These are phyloP conservation scores for Macrocybe gigantea DNA, from an alignment of 768 basidiomycete species.

Conservation along the genomic window DNA sequence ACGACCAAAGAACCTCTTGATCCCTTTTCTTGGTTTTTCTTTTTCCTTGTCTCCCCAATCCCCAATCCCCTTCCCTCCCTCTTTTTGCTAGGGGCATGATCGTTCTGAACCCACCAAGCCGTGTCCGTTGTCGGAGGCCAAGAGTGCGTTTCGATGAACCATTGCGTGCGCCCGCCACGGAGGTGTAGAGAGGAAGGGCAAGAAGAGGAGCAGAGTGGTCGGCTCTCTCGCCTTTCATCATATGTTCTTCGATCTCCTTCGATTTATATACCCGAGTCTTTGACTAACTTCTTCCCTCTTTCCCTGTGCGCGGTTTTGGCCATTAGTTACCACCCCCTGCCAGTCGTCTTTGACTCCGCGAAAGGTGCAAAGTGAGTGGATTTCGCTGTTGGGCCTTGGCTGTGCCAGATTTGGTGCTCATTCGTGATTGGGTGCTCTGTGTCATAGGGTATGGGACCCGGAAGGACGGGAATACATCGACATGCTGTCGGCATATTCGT, in stretches of 20 bases:
- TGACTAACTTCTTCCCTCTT: constrained; percentile 17
- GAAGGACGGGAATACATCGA: constrained; percentile 97
- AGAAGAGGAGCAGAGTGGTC: neutral
- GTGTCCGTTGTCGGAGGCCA: no score
- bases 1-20: constrained; percentile 6
- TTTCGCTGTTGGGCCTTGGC: constrained; percentile 26
- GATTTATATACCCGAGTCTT: constrained; percentile 17
- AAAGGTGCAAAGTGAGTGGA: constrained; percentile 80
- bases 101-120: no score
- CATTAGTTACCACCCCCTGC: constrained; percentile 90
- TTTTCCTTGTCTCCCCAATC: constrained; percentile 12
- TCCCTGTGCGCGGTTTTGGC: constrained; percentile 36
- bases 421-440: constrained; percentile 9
- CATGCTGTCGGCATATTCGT: constrained; percentile 98
- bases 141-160: no score
- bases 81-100: neutral
- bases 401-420: neutral
- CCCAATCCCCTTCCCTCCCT: constrained; percentile 9
- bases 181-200: constrained; percentile 8
- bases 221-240: constrained; percentile 2
- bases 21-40: no score
- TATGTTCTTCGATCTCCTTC: constrained; percentile 16
- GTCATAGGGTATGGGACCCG: constrained; percentile 77
- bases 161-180: neutral
- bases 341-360: constrained; percentile 89